Percentiles rank a stretch among this genome's conserved stretches.
phyloP scores from a whole-genome alignment of 2,329 filamentous ascomycete species.

The Sclerotinia trifoliorum region DNA sequence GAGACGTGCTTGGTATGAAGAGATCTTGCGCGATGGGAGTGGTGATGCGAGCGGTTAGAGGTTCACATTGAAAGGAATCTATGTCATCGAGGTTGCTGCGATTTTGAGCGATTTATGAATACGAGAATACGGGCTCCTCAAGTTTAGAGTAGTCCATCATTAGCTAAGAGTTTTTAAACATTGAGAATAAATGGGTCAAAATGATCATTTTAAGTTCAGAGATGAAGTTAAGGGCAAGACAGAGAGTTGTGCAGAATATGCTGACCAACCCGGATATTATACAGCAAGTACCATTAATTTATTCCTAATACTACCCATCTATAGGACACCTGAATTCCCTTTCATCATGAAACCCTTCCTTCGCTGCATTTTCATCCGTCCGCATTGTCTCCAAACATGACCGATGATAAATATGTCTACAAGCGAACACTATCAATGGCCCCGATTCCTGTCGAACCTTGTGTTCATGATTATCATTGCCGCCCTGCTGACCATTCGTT shows the following conservation, averaged over 20 bases:
- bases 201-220: neutral
- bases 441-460: conserved; percentile 56
- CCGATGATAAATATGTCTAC: conserved; percentile 69
- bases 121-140: neutral
- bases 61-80: neutral
- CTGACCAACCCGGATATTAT: neutral
- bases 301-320: conserved; percentile 45
- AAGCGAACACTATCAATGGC: conserved; percentile 65
- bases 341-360: conserved; percentile 49
- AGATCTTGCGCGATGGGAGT: neutral
- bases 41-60: neutral
- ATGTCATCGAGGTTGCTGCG: neutral
- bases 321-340: conserved; percentile 41
- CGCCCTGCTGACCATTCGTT: conserved; percentile 34
- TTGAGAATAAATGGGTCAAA: neutral
- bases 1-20: neutral
- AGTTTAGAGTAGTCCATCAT: neutral
- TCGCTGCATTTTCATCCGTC: conserved; percentile 52
- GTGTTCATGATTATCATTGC: conserved; percentile 34
- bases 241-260: neutral
- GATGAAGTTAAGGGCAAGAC: neutral
- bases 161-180: neutral
- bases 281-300: conserved; percentile 23
- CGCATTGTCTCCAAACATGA: conserved; percentile 66
- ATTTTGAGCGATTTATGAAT: neutral